A percentile compares a stretch with the other conserved stretches of the same genome.
These are phyloP conservation scores for Corylus heterophylla DNA, from an alignment of 306 rosid species.

Conservation along the genomic window DNA sequence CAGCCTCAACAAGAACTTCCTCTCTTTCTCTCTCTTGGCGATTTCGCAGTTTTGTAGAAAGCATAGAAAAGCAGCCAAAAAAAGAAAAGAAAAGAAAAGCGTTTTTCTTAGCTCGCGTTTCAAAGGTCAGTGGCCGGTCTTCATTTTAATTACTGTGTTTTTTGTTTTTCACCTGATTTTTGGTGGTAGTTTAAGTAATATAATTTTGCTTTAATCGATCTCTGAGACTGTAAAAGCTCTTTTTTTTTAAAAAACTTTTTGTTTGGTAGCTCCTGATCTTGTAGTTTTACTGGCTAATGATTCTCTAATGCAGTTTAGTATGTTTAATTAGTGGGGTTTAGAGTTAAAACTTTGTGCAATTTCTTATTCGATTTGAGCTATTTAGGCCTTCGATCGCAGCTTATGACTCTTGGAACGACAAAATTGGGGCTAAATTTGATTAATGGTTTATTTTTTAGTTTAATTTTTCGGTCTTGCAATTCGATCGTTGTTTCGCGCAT, in stretches of 20 bases:
- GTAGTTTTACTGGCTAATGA: background rate
- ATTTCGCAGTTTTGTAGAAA: constrained; percentile 24
- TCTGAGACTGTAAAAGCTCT: constrained; percentile 24
- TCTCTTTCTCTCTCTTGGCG: background rate
- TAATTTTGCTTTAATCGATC: constrained; percentile 44
- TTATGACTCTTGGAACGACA: background rate
- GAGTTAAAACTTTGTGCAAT: constrained; percentile 1
- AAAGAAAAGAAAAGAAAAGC: background rate
- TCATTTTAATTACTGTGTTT: background rate
- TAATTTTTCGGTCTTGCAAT: background rate
- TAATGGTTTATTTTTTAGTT: constrained; percentile 3
- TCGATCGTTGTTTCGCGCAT: constrained; percentile 13
- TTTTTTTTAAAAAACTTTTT: background rate
- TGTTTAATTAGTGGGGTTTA: constrained; percentile 22
- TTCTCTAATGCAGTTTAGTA: constrained; percentile 18
- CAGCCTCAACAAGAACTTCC: background rate
- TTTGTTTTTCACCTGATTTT: background rate
- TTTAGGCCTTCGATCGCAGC: constrained; percentile 24
- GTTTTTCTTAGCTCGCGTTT: constrained; percentile 36
- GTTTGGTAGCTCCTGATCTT: constrained; percentile 26
- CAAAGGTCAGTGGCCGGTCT: constrained; percentile 50
- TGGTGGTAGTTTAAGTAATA: background rate
- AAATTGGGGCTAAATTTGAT: constrained; percentile 17
- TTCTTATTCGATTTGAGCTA: constrained; percentile 22
- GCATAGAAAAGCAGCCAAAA: background rate